Percentiles rank a stretch among this genome's conserved stretches.
Conservation (phyloP, 805 yeast species). For the Wickerhamiella hasegawae region DNA sequence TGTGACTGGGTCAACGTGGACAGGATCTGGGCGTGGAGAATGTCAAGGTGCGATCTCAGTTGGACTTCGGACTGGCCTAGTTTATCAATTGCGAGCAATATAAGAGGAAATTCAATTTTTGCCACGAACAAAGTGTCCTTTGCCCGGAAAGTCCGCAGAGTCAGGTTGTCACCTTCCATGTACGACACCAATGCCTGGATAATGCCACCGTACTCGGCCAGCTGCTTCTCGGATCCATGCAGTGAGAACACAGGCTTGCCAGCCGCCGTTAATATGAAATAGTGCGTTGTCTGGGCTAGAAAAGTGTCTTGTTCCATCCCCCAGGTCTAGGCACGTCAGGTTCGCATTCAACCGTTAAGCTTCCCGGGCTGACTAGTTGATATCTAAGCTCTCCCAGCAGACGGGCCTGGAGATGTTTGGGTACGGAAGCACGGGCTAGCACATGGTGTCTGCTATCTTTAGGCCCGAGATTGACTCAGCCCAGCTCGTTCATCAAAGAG, state of each 20-base stretch:
- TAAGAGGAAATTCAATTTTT: constrained; percentile 48
- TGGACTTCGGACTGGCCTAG: constrained; percentile 25
- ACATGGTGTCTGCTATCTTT: too few relatives aligned
- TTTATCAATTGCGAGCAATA: constrained; percentile 46
- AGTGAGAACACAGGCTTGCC: constrained; percentile 17
- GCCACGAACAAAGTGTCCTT: constrained; percentile 40
- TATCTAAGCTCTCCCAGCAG: neutral
- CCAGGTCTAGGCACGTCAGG: too few relatives aligned
- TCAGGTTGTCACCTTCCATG: constrained; percentile 10
- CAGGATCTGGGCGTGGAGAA: constrained; percentile 61
- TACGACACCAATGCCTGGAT: constrained; percentile 16
- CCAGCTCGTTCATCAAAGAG: too few relatives aligned
- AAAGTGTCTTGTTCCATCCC: too few relatives aligned
- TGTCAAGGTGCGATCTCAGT: constrained; percentile 46
- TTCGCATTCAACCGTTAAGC: too few relatives aligned
- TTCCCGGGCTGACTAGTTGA: neutral
- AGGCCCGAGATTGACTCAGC: too few relatives aligned
- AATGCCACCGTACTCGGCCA: constrained; percentile 14
- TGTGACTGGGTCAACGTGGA: constrained; percentile 73
- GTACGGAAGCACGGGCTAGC: too few relatives aligned
- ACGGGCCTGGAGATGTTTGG: neutral
- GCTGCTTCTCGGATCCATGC: constrained; percentile 9
- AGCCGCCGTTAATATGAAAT: constrained; percentile 12
- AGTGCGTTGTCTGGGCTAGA: constrained; percentile 4
- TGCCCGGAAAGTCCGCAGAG: constrained; percentile 31